Evolutionary conservation across 2,329 filamentous ascomycete species (phyloP), one percentile per base, ranked within the genome.

Genomic region (Fusarium cicatricum): DNA sequence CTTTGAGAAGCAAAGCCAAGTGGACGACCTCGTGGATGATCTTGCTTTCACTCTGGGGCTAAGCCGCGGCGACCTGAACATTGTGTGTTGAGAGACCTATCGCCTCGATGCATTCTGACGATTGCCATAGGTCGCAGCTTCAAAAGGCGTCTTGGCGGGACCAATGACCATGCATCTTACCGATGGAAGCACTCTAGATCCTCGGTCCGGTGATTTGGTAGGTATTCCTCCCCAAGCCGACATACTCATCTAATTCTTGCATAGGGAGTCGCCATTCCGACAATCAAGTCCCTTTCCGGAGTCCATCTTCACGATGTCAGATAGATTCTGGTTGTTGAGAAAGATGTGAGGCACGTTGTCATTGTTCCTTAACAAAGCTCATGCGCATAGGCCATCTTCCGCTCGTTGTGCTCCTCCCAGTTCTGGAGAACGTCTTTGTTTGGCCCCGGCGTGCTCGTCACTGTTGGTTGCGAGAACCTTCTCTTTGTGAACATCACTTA

Each of bases 321-420:
- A 48, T 92, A 88, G 89, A 76, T 93, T 37, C 75, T 94, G 0
- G 82, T 94, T 0, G 82, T 94, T 45, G 91, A 95, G 70, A 94
- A 95, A 74, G 91, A 95, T 78, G 89, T 86, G 62, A 52, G 72
- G 51, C 15, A 4, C 11, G 10, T 7, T 16, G 11, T 2, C 2
- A 7, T 3, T 14, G 11, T 2, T 2, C n/a, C n/a, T 3, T 3
- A 3, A 1, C 3, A 15, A 60, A 71, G 33, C 75, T 62, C 21
- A 52, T 29, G 16, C 5, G 4, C 6, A 1, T 28, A 91, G 89
- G 90, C 90, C n/a, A 89, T 87, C 0, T 94, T 92, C 66, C 85
- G 87, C 7, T 87, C 88, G 0, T 75, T 94, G 15, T 80, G 84
- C 1, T 80, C 80, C 6, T 82, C 82, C 0, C 67, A 72, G 4